Conservation (phyloP, 495 filamentous ascomycete species). For the Tuber calosporum region DNA sequence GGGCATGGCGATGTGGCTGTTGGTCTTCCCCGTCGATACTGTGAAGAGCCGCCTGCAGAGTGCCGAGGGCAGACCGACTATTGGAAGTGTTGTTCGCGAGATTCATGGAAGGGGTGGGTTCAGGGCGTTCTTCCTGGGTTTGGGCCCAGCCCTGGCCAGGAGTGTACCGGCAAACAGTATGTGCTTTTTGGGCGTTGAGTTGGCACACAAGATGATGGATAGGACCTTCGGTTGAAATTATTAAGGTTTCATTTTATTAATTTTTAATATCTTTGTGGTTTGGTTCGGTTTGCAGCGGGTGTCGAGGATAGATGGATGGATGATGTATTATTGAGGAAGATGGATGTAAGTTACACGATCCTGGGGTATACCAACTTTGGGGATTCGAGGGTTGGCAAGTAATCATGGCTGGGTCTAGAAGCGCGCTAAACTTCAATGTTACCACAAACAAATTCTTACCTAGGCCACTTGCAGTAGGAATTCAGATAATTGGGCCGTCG, state of each 20-base stretch:
- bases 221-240: constrained; percentile 53
- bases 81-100: constrained; percentile 68
- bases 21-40: constrained; percentile 95
- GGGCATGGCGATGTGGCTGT: constrained; percentile 98
- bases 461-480: no score
- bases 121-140: constrained; percentile 95
- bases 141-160: constrained; percentile 84
- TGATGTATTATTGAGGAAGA: not conserved
- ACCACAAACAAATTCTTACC: no score
- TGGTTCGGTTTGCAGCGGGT: not conserved
- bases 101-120: constrained; percentile 72
- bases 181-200: constrained; percentile 64
- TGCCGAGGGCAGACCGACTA: constrained; percentile 75
- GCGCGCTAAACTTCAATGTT: no score
- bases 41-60: constrained; percentile 92
- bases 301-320: not conserved
- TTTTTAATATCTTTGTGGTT: not conserved
- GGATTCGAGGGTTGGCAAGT: no score
- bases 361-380: no score
- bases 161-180: constrained; percentile 91
- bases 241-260: not conserved
- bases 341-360: no score
- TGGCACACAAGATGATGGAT: constrained; percentile 75
- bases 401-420: no score
- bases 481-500: no score